Base-by-base conservation (phyloP, 2,329 filamentous ascomycete genomes). In the Colletotrichum liriopes region DNA sequence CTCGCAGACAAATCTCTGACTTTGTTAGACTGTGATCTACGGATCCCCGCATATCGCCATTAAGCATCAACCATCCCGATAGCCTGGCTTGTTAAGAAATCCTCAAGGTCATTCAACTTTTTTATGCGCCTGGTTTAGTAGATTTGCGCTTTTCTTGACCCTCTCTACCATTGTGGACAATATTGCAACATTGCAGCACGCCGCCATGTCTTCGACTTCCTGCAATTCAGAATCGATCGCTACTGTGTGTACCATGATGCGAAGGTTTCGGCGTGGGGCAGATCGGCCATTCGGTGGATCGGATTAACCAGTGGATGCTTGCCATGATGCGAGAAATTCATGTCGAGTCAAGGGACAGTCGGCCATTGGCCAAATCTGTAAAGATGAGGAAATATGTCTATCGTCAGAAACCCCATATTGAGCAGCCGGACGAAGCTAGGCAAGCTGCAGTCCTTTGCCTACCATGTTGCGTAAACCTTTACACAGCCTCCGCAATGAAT, bases 231-330 rank as follows among this genome's bases (percentile, higher is more conserved):
- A 39, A 26, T 16, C 45, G 59, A 62, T 39, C 16, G 59, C 12
- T 26, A 23, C n/a, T 16, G 47, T 5, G 23, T 11, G 23, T 14
- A 37, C 2, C n/a, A n/a, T n/a, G 29, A 18, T 37, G 14, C 20
- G 16, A 9, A 43, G 16, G 58, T 14, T 49, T 32, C n/a, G 18
- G 47, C 45, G 41, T 23, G 59, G 45, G 23, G n/a, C 45, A 51
- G 20, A 51, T 51, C 43, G 14, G 59, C 16, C n/a, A n/a, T 39
- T 51, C 1, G 32, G 45, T 62, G 59, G 59, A 62, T 39, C 59
- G 20, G 32, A 62, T 62, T n/a, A 51, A 39, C 32, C 45, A 49
- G 47, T 29, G 45, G 60, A 39, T 52, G 45, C 23, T 18, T 26
- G n/a, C 14, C 9, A 62, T 20, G 11, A 16, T 49, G n/a, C 9